Conservation (phyloP, 1,284 basidiomycete species). For the Trichosporon inkin region DNA sequence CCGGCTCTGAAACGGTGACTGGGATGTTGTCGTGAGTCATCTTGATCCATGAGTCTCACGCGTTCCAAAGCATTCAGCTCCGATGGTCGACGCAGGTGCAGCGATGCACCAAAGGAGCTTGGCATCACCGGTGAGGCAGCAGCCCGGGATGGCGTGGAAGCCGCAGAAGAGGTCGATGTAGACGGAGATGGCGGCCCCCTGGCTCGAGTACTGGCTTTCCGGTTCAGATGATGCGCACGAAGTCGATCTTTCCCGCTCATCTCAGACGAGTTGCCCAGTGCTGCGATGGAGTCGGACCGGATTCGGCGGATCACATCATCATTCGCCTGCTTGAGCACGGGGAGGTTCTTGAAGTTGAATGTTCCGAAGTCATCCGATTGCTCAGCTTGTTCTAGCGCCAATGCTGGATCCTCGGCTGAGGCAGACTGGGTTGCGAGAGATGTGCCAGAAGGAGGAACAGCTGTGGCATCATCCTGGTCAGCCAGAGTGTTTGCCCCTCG, state of each 20-base stretch:
- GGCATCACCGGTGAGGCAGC: conserved; percentile 29
- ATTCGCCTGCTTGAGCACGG: conserved; percentile 94
- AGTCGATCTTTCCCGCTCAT: background rate
- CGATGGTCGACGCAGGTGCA: conserved; percentile 73
- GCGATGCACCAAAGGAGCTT: background rate
- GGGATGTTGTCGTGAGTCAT: conserved; percentile 63
- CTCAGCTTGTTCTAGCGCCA: background rate
- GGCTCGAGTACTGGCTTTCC: background rate
- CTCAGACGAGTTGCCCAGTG: conserved; percentile 6
- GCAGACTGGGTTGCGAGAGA: background rate
- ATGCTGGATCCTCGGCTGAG: background rate
- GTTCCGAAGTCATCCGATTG: conserved; percentile 82
- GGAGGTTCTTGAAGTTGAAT: conserved; percentile 97
- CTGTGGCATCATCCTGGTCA: background rate
- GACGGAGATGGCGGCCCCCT: conserved; percentile 63
- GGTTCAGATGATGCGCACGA: background rate
- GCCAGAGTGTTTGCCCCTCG: conserved; percentile 58
- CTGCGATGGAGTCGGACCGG: conserved; percentile 50
- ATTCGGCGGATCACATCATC: conserved; percentile 97
- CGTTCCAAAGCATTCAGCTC: conserved; percentile 79
- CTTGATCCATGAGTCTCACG: conserved; percentile 73
- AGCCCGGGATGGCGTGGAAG: conserved; percentile 80
- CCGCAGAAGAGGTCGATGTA: conserved; percentile 86
- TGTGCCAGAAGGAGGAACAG: background rate
- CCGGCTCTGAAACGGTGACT: conserved; percentile 77